Base-by-base conservation (phyloP, 2,329 filamentous ascomycete species). In the Fusarium odoratissimum region DNA sequence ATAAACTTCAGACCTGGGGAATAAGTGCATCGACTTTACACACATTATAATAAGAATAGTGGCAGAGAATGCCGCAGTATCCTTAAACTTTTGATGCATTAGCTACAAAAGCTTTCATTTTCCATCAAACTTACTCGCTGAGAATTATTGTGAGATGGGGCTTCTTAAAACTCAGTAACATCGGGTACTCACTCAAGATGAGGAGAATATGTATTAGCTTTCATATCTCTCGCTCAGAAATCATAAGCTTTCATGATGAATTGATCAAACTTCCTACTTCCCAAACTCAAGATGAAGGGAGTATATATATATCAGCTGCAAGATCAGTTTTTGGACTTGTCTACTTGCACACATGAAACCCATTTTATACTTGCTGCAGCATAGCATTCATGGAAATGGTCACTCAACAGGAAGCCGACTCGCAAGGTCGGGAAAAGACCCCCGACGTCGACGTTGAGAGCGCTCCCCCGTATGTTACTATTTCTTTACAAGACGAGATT, bases 401-500 rank as follows among this genome's bases (percentile, higher is more conserved):
- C 16, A 31, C 16, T 9, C 30, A 25, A 3, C 3, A 33, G n/a
- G 10, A 33, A 11, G 23, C 30, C n/a, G 8, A 33, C 42, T 33
- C 40, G 6, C 2, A 17, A 7, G 25, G 28, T 23, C 19, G 48
- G 14, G n/a, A 54, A 25, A 60, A 58, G 25, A 42, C n/a, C 5
- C 38, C 51, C 1, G 42, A 25, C 3, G 3, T 31, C 8, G 19
- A 45, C 12, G 48, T 64, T 31, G 62, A 67, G 19, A 60, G 35
- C 2, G 55, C 57, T 5, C 48, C 25, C 5, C 51, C 37, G 5
- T 63, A 49, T 7, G n/a, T 44, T n/a, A 35, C 42, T 40, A 9
- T 64, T 33, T 64, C 60, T 31, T 21, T 48, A 21, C 35, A 31
- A 28, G 64, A 71, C 38, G 38, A 21, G 11, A 14, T 13, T 16